Evolutionary conservation across 805 yeast genomes (phyloP), one percentile per base, ranked within the genome.

Genomic region (Candida insectalens): DNA sequence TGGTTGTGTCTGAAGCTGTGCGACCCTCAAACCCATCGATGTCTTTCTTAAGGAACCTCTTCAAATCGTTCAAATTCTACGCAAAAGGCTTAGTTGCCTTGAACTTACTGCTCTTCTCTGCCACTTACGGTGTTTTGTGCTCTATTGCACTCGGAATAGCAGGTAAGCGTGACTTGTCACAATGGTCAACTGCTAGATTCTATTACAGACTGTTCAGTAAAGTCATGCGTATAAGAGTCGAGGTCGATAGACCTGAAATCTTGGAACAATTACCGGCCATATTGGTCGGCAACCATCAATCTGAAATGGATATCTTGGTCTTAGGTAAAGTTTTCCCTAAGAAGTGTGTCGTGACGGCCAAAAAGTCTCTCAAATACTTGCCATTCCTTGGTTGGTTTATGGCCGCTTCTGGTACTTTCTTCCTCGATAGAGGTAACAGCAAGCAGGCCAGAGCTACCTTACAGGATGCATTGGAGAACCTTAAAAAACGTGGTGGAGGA

Each of bases 311-410:
- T 54, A 74, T 92, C 37, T 65, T 82, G 33, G 59, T 88, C 38
- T 64, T 92, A 43, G 97, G 95, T 19, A 74, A 71, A 44, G 58
- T 84, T 27, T 92, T 92, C 66, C 95, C 95, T 33, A 74, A 76
- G 32, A 84, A 83, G 33, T 85, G 88, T 63, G 77, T 88, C 6
- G 95, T 92, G 30, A 92, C 97, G 1, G 92, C 96, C 23, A 92
- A 92, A 59, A 77, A 74, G 54, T 79, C 83, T 4, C 68, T 92
- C 49, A 76, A 83, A 48, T 84, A 73, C 52, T 64, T 85, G 34
- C 99, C 99, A 13, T 71, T 92, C 47, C 65, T 92, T 46, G 99
- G 99, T 10, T 89, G 96, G 97, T 92, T 88, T 62, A 88, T 92
- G 98, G 50, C 74, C 18, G 69, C 85, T 17, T 76, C 92, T 41